These are phyloP conservation scores for Alternaria gaisen DNA, from an alignment of 2,329 filamentous ascomycete genomes.

Conservation along the genomic window DNA sequence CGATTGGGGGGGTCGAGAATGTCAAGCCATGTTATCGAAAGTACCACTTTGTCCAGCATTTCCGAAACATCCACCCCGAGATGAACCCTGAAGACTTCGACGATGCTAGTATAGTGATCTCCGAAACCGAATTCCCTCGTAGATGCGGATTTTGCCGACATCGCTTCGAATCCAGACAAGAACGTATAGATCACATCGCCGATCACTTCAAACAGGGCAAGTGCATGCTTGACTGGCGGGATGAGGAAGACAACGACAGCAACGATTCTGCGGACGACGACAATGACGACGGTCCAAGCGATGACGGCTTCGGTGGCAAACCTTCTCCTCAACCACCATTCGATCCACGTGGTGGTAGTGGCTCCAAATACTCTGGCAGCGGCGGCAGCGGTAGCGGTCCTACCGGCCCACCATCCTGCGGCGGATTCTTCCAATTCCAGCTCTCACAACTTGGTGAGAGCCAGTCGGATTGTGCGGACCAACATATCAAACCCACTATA, in stretches of 20 bases:
- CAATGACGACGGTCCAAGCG: slow-evolving; percentile 39
- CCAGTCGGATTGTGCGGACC: slow-evolving; percentile 20
- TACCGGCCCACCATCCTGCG: slow-evolving; percentile 22
- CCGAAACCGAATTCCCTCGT: slow-evolving; percentile 47
- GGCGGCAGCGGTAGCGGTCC: slow-evolving; percentile 24
- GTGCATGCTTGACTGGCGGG: slow-evolving; percentile 51
- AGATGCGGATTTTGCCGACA: slow-evolving; percentile 50
- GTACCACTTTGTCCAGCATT: slow-evolving; percentile 51
- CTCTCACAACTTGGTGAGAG: slow-evolving; percentile 33
- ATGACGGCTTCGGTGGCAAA: slow-evolving; percentile 35
- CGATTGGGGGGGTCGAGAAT: slow-evolving; percentile 41
- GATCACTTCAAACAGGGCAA: slow-evolving; percentile 52
- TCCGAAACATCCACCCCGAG: slow-evolving; percentile 49
- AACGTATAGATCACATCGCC: slow-evolving; percentile 51
- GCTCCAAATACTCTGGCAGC: slow-evolving; percentile 30
- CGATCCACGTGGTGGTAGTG: slow-evolving; percentile 28
- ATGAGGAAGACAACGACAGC: slow-evolving; percentile 37
- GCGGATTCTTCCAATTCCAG: slow-evolving; percentile 47
- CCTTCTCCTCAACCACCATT: slow-evolving; percentile 30
- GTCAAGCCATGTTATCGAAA: slow-evolving; percentile 50
- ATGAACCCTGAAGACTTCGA: slow-evolving; percentile 44
- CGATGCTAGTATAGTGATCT: slow-evolving; percentile 42
- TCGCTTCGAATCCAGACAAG: slow-evolving; percentile 45
- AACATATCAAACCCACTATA: slow-evolving; percentile 20
- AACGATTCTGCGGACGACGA: slow-evolving; percentile 37